Percentiles rank a stretch among this genome's conserved stretches.
phyloP scores from a whole-genome alignment of 768 basidiomycete species.

The Mycena alexandri region DNA sequence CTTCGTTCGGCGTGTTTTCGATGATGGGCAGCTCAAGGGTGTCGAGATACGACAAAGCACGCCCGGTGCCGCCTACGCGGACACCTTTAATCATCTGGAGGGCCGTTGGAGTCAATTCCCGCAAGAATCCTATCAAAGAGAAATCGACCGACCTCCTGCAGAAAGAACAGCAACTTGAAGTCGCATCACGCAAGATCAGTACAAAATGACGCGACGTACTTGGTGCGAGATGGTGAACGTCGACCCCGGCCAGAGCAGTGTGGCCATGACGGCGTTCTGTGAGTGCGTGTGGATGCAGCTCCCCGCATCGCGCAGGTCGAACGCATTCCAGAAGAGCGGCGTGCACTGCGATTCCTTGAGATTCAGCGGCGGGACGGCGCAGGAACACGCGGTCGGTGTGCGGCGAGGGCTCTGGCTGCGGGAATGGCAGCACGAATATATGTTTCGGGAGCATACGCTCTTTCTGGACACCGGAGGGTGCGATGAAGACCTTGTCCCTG shows the following conservation, averaged over 20 bases:
- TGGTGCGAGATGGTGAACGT: slow-evolving; percentile 88
- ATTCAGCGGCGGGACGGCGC: slow-evolving; percentile 74
- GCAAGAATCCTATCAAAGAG: background rate
- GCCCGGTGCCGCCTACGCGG: slow-evolving; percentile 79
- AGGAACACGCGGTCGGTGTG: slow-evolving; percentile 82
- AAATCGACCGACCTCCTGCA: slow-evolving; percentile 56
- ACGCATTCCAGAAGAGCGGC: slow-evolving; percentile 94
- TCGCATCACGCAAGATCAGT: slow-evolving; percentile 12
- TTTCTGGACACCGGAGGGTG: slow-evolving; percentile 92
- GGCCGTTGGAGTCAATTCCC: too few species aligned
- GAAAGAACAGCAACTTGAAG: slow-evolving; percentile 11
- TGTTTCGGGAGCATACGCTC: slow-evolving; percentile 86
- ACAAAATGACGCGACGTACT: slow-evolving; percentile 51
- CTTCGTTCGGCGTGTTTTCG: slow-evolving; percentile 91
- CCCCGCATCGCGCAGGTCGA: slow-evolving; percentile 80
- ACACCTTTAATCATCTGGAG: slow-evolving; percentile 93
- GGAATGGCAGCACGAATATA: slow-evolving; percentile 90
- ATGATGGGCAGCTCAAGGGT: slow-evolving; percentile 90
- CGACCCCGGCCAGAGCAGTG: slow-evolving; percentile 78
- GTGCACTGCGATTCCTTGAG: slow-evolving; percentile 92
- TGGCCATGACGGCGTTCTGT: slow-evolving; percentile 91
- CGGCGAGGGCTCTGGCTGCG: slow-evolving; percentile 70
- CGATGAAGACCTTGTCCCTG: slow-evolving; percentile 86
- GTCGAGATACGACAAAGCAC: slow-evolving; percentile 85
- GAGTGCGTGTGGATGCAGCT: slow-evolving; percentile 95